Evolutionary conservation across 306 rosid genomes (phyloP).

Genomic region (Vicia faba): DNA sequence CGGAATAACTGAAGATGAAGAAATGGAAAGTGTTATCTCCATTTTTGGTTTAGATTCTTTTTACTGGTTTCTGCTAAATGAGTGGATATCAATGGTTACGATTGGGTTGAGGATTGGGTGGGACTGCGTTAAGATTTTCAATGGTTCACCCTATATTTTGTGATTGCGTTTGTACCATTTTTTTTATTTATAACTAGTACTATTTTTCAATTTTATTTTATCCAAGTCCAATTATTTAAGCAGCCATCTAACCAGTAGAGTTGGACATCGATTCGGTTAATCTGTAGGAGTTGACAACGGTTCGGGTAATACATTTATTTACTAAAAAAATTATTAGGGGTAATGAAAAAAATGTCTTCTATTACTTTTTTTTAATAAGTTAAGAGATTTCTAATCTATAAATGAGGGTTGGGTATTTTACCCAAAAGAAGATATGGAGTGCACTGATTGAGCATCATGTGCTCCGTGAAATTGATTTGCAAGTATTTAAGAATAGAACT

Average conservation of each 20-base stretch:
- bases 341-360: background rate
- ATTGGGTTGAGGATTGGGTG: constrained; percentile 21
- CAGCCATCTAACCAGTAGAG: too few relatives aligned
- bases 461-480: constrained; percentile 39
- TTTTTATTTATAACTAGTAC: background rate
- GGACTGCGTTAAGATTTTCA: background rate
- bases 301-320: too few relatives aligned
- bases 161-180: background rate
- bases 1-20: constrained; percentile 42
- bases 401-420: background rate
- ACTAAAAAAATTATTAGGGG: too few relatives aligned
- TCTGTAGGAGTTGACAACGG: too few relatives aligned
- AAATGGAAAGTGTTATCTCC: constrained; percentile 54
- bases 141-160: background rate
- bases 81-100: constrained; percentile 22
- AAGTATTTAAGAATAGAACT: constrained; percentile 38
- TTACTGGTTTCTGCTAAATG: background rate
- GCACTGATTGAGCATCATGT: constrained; percentile 30
- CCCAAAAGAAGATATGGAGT: constrained; percentile 11
- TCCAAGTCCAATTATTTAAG: background rate
- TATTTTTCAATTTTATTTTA: background rate
- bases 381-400: background rate
- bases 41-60: constrained; percentile 29
- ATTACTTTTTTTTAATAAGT: background rate
- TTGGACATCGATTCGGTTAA: too few relatives aligned